phyloP scores from a whole-genome alignment of 257 asterid genomes.

The Penstemon newberryi region DNA sequence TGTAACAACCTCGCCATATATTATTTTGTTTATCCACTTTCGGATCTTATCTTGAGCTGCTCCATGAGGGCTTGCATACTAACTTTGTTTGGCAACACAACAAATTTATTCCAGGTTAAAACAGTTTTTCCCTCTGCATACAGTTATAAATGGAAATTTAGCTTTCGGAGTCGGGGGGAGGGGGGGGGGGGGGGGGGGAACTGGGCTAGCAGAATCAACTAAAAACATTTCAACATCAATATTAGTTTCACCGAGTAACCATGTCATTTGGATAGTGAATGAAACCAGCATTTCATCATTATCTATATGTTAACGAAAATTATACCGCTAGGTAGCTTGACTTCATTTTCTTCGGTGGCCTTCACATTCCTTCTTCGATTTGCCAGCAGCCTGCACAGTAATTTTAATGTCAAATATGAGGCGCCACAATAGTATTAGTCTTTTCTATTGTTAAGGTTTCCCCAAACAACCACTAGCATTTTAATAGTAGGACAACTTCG shows the following conservation, averaged over 20 bases:
- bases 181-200: slow-evolving; percentile 4
- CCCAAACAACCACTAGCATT: slow-evolving; percentile 8
- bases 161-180: no score
- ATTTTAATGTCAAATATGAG: slow-evolving; percentile 20
- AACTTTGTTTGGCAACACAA: slow-evolving; percentile 5
- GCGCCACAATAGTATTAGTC: slow-evolving; percentile 20
- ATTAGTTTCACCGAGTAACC: slow-evolving; percentile 20
- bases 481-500: neutral
- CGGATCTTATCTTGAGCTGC: slow-evolving; percentile 6
- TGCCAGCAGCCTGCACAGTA: slow-evolving; percentile 84
- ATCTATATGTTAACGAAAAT: slow-evolving; percentile 21
- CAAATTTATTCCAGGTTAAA: neutral
- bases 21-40: neutral
- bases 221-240: neutral
- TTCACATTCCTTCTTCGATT: slow-evolving; percentile 52
- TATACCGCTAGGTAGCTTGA: slow-evolving; percentile 51
- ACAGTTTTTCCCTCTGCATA: no score
- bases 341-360: slow-evolving; percentile 33
- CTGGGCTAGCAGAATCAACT: slow-evolving; percentile 15
- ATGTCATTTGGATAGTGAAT: slow-evolving; percentile 1
- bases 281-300: neutral
- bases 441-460: neutral
- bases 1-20: neutral
- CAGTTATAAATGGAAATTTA: no score
- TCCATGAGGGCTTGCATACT: neutral